phyloP scores from a whole-genome alignment of 148 eudicot species.

The Simmondsia chinensis region DNA sequence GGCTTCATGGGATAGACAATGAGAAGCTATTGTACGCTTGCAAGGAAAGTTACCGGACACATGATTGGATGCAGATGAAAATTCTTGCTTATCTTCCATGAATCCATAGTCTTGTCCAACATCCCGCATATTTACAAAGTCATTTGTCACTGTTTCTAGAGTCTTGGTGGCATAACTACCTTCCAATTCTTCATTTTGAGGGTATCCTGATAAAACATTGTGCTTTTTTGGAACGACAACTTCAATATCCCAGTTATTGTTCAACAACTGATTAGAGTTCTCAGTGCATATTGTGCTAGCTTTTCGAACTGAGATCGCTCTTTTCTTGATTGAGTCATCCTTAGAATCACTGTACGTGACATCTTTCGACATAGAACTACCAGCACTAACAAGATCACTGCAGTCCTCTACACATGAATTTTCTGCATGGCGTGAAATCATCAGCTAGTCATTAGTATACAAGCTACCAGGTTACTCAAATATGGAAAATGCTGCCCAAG shows the following conservation, averaged over 20 bases:
- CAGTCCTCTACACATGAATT: constrained; percentile 34
- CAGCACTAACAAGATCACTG: constrained; percentile 37
- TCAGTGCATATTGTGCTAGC: constrained; percentile 25
- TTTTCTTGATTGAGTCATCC: constrained; percentile 25
- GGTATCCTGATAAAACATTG: constrained; percentile 16
- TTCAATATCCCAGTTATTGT: constrained; percentile 60
- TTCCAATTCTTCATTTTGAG: constrained; percentile 50
- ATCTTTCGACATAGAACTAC: constrained; percentile 46
- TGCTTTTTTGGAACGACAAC: constrained; percentile 49
- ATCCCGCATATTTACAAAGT: constrained; percentile 34
- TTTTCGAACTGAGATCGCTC: constrained; percentile 29
- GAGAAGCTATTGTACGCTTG: constrained; percentile 28
- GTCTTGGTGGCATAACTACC: constrained; percentile 51
- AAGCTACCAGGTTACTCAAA: neutral
- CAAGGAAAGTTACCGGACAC: constrained; percentile 34
- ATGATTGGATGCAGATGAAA: constrained; percentile 57
- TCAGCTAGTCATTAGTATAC: constrained; percentile 2
- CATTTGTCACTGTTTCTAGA: constrained; percentile 37
- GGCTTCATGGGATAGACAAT: constrained; percentile 23
- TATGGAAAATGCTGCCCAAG: too few species aligned
- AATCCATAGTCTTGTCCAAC: constrained; percentile 41
- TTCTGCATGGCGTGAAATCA: constrained; percentile 35
- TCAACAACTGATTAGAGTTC: constrained; percentile 22
- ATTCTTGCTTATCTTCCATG: constrained; percentile 65
- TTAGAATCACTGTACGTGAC: constrained; percentile 25